Conservation (phyloP, 78 protist genomes). For the Dictyostelium discoideum region DNA sequence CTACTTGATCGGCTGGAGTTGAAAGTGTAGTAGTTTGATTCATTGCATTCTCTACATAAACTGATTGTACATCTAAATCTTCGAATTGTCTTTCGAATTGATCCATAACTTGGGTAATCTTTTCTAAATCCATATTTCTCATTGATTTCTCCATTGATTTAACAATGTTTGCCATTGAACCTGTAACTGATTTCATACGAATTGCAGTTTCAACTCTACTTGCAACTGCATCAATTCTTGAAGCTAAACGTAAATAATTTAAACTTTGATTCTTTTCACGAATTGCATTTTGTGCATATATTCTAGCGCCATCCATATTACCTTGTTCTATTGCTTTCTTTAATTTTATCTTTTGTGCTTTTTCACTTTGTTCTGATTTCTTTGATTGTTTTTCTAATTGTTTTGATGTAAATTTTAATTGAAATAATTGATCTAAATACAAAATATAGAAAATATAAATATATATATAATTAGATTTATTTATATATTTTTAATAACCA, state of each 20-base stretch:
- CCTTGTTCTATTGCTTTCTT: slow-evolving; percentile 96
- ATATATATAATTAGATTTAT: too few species aligned
- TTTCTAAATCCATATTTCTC: slow-evolving; percentile 91
- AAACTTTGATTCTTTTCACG: slow-evolving; percentile 93
- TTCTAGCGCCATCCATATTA: slow-evolving; percentile 96
- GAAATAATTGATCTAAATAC: slow-evolving; percentile 80
- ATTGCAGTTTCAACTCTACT: slow-evolving; percentile 94
- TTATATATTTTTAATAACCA: too few species aligned
- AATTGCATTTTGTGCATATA: slow-evolving; percentile 97
- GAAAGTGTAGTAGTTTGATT: slow-evolving; percentile 86
- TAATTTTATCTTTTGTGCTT: slow-evolving; percentile 66
- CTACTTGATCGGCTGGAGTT: slow-evolving; percentile 95
- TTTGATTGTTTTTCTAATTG: slow-evolving; percentile 68
- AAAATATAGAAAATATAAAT: background rate
- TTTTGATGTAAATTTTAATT: slow-evolving; percentile 80
- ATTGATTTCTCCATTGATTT: slow-evolving; percentile 93
- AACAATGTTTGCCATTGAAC: slow-evolving; percentile 92
- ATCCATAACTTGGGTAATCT: slow-evolving; percentile 95
- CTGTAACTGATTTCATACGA: slow-evolving; percentile 92
- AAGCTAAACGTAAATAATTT: slow-evolving; percentile 91
- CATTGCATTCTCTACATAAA: slow-evolving; percentile 94
- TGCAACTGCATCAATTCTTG: slow-evolving; percentile 97
- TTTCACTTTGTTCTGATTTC: slow-evolving; percentile 78
- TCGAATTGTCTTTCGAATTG: slow-evolving; percentile 97
- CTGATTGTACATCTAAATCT: slow-evolving; percentile 92